Conservation (phyloP, 2,329 filamentous ascomycete species). For the Exophiala sideris region DNA sequence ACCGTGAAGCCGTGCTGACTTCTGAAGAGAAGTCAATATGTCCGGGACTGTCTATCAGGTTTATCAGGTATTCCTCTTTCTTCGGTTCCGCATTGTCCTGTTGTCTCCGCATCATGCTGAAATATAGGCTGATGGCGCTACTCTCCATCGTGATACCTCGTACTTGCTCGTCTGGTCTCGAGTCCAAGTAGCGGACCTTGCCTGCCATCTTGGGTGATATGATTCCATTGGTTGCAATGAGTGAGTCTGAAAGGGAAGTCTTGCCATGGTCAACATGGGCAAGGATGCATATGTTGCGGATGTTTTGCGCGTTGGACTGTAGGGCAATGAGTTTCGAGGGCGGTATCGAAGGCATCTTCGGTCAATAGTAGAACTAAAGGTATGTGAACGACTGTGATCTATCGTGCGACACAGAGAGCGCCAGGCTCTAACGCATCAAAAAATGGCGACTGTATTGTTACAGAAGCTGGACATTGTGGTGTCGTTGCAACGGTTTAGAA, state of each 20-base stretch:
- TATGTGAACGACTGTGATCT: too few species aligned
- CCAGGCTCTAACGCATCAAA: too few species aligned
- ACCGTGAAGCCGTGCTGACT: conserved; percentile 87
- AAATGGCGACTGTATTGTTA: too few species aligned
- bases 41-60: conserved; percentile 94
- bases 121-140: conserved; percentile 93
- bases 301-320: conserved; percentile 80
- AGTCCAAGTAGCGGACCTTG: conserved; percentile 97
- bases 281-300: conserved; percentile 95
- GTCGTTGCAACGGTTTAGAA: too few species aligned
- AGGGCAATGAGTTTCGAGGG: conserved; percentile 87
- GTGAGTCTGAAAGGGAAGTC: conserved; percentile 90
- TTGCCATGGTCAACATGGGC: conserved; percentile 98
- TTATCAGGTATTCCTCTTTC: conserved; percentile 89
- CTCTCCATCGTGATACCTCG: conserved; percentile 99
- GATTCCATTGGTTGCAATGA: conserved; percentile 98
- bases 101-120: conserved; percentile 76
- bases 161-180: conserved; percentile 88
- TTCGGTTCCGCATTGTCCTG: conserved; percentile 63
- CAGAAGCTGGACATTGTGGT: too few species aligned
- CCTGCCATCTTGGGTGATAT: conserved; percentile 96
- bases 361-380: too few species aligned
- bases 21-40: conserved; percentile 99
- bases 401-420: too few species aligned
- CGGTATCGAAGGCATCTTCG: conserved; percentile 80